Evolutionary conservation across 139 green algal species (phyloP).

Genomic region (Picochlorum costavermella): DNA sequence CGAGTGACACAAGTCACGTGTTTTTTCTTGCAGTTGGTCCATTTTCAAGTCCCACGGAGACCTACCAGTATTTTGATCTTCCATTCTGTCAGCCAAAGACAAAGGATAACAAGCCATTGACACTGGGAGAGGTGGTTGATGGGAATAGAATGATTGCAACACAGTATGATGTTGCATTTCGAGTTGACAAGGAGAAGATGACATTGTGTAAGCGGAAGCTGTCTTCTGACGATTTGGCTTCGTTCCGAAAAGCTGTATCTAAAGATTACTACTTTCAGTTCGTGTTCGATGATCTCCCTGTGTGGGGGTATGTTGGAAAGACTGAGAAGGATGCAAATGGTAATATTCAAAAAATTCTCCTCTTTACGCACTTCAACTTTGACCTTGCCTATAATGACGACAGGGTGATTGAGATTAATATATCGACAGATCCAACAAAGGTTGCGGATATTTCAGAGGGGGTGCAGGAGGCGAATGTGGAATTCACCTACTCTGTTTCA

Average conservation of each 20-base stretch:
- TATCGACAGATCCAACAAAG: slow-evolving; percentile 13
- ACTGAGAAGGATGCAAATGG: background rate
- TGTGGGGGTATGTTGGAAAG: slow-evolving; percentile 93
- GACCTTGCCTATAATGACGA: slow-evolving; percentile 81
- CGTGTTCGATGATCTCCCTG: slow-evolving; percentile 55
- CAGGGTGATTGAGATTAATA: slow-evolving; percentile 75
- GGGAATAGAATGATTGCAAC: slow-evolving; percentile 73
- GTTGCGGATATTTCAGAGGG: slow-evolving; percentile 17
- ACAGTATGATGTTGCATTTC: slow-evolving; percentile 73
- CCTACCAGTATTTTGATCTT: slow-evolving; percentile 89
- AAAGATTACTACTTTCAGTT: slow-evolving; percentile 24
- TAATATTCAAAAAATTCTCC: slow-evolving; percentile 36
- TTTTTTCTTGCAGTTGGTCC: slow-evolving; percentile 2
- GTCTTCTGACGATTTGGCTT: slow-evolving; percentile 61
- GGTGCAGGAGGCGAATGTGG: slow-evolving; percentile 21
- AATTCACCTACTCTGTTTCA: slow-evolving; percentile 78
- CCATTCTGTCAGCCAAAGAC: slow-evolving; percentile 80
- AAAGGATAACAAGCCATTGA: slow-evolving; percentile 72
- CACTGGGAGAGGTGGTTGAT: slow-evolving; percentile 64
- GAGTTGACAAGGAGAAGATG: slow-evolving; percentile 64
- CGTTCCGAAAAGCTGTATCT: slow-evolving; percentile 67
- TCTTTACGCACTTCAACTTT: slow-evolving; percentile 96
- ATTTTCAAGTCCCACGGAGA: slow-evolving; percentile 55
- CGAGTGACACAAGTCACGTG: background rate
- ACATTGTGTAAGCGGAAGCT: slow-evolving; percentile 77